Evolutionary conservation across 2,329 filamentous ascomycete species (phyloP).

Genomic region (Botrytis sinoallii): DNA sequence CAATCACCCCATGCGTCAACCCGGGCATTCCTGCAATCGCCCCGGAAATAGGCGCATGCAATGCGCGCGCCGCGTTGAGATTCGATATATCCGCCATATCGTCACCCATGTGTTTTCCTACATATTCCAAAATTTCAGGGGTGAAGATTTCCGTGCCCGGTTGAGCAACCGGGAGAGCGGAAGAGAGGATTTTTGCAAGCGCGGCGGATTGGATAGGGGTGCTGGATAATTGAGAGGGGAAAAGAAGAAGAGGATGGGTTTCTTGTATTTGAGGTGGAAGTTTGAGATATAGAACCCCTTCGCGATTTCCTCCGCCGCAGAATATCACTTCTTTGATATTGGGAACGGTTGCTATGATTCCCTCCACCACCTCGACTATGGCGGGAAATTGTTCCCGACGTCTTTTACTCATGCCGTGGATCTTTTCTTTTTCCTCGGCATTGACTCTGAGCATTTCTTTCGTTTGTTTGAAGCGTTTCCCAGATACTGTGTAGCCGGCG

Average conservation of each 20-base stretch:
- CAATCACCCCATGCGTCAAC: constrained; percentile 68
- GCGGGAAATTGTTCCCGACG: constrained; percentile 80
- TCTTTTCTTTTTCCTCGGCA: constrained; percentile 50
- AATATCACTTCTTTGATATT: constrained; percentile 73
- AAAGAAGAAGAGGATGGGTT: constrained; percentile 58
- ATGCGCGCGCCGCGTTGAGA: constrained; percentile 61
- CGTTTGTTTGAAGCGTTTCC: constrained; percentile 56
- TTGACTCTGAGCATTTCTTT: constrained; percentile 52
- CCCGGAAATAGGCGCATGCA: constrained; percentile 70
- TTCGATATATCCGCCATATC: constrained; percentile 48
- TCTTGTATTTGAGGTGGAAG: constrained; percentile 58
- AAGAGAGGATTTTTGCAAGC: constrained; percentile 20
- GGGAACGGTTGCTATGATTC: constrained; percentile 67
- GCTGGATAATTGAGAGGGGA: constrained; percentile 34
- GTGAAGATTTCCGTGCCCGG: constrained; percentile 41
- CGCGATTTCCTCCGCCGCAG: constrained; percentile 82
- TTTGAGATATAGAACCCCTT: constrained; percentile 75
- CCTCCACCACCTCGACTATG: constrained; percentile 75
- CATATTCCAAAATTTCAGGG: constrained; percentile 44
- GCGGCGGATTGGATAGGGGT: constrained; percentile 38
- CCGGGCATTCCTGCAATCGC: constrained; percentile 65
- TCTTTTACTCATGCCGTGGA: constrained; percentile 77
- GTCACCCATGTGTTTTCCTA: constrained; percentile 52
- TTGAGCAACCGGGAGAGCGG: constrained; percentile 23
- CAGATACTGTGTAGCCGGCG: constrained; percentile 70